Conservation (phyloP, 495 filamentous ascomycete species). For the Hypoxylon intermedium region DNA sequence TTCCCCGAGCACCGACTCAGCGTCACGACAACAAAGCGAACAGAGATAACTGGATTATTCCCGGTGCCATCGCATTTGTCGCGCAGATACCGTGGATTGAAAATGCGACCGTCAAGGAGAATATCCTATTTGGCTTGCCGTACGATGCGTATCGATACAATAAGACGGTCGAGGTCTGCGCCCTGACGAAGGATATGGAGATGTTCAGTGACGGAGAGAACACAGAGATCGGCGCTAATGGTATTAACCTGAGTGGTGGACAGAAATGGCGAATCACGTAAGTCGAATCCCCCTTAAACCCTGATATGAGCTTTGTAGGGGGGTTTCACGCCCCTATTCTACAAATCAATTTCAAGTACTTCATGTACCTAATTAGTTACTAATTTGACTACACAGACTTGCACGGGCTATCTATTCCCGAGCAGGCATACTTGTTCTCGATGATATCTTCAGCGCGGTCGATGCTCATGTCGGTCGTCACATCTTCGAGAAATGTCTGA, state of each 20-base stretch:
- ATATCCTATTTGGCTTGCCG: conserved; percentile 78
- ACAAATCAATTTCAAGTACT: background rate
- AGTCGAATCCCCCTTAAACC: conserved; percentile 16
- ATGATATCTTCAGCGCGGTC: conserved; percentile 84
- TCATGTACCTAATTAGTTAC: background rate
- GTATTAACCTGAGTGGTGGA: conserved; percentile 83
- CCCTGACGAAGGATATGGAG: conserved; percentile 74
- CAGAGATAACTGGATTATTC: conserved; percentile 72
- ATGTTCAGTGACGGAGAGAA: conserved; percentile 75
- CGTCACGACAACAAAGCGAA: conserved; percentile 65
- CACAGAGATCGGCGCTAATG: conserved; percentile 82
- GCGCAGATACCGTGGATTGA: conserved; percentile 88
- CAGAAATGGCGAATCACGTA: conserved; percentile 79
- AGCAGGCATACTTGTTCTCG: conserved; percentile 78
- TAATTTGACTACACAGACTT: conserved; percentile 48
- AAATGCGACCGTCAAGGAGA: conserved; percentile 77
- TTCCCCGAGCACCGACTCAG: conserved; percentile 56
- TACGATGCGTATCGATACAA: conserved; percentile 68
- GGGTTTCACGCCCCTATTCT: background rate
- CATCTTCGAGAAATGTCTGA: conserved; percentile 76
- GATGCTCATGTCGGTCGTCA: conserved; percentile 79
- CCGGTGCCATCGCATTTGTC: conserved; percentile 74
- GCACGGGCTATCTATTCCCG: conserved; percentile 81
- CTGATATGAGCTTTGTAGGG: background rate
- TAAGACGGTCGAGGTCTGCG: conserved; percentile 71